phyloP scores from a whole-genome alignment of 2,329 filamentous ascomycete genomes.

The Penicillium sp. region DNA sequence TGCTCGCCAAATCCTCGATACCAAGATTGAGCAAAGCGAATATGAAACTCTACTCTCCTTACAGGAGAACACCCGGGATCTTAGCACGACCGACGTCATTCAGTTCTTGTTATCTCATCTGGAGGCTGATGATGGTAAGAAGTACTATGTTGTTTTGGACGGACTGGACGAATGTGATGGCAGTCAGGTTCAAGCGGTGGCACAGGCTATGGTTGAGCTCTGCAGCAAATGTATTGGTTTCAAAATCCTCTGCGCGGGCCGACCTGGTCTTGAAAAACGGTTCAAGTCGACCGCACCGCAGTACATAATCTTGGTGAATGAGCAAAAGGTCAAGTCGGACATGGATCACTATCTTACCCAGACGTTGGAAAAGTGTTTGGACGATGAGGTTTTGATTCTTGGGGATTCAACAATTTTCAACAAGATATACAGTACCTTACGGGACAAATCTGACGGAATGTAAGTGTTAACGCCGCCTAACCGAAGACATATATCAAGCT shows the following conservation, averaged over 20 bases:
- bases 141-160: conserved; percentile 5
- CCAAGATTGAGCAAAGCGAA: neutral
- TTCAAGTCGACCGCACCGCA: neutral
- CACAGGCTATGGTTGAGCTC: neutral
- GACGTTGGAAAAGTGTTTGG: neutral
- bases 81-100: neutral
- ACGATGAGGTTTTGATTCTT: neutral
- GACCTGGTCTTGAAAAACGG: conserved; percentile 11
- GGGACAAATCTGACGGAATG: neutral
- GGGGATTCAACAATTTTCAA: conserved; percentile 7
- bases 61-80: neutral
- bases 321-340: conserved; percentile 7
- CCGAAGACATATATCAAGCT: too few species aligned
- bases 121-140: neutral
- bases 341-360: conserved; percentile 7
- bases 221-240: neutral
- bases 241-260: conserved; percentile 19
- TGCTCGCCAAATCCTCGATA: conserved; percentile 18
- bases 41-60: neutral
- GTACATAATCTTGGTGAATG: neutral
- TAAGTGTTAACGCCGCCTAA: neutral
- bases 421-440: neutral
- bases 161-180: conserved; percentile 6
- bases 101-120: neutral
- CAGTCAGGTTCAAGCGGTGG: neutral